These are phyloP conservation scores for Brettanomyces sp. DNA, from an alignment of 805 yeast species.

Conservation along the genomic window DNA sequence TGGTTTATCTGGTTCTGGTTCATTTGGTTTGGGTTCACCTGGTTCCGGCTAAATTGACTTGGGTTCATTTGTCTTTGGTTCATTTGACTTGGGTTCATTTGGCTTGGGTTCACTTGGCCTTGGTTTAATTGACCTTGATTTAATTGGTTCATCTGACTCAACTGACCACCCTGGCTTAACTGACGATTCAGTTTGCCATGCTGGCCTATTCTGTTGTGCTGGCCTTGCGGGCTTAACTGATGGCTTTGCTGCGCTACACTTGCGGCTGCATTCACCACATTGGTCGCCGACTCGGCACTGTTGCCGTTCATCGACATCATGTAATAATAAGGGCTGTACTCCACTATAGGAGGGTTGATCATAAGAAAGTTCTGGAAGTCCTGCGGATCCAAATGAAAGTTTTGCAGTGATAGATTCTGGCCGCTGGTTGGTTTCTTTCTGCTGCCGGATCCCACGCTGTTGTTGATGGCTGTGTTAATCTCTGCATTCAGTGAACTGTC, in stretches of 20 bases:
- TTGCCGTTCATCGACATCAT: conserved; percentile 1
- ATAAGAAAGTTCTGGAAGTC: conserved; percentile 27
- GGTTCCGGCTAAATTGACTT: no score
- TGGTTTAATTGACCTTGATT: no score
- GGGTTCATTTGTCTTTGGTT: no score
- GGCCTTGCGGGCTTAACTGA: background rate
- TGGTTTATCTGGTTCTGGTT: no score
- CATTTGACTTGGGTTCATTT: no score
- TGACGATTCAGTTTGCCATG: background rate
- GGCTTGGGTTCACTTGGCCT: no score
- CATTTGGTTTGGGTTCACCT: no score
- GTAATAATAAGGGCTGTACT: conserved; percentile 16
- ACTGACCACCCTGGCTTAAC: background rate
- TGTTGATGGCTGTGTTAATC: no score
- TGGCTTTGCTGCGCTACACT: conserved; percentile 1
- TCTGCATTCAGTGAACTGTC: no score
- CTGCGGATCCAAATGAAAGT: conserved; percentile 25
- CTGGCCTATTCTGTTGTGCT: conserved; percentile 1
- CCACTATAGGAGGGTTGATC: conserved; percentile 28
- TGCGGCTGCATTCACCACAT: background rate
- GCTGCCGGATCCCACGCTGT: no score
- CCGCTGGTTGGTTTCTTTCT: no score
- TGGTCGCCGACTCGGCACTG: background rate
- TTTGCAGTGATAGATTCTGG: conserved; percentile 11
- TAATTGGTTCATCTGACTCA: background rate